Evolutionary conservation across 495 filamentous ascomycete genomes (phyloP).

Genomic region (Poronia punctata): DNA sequence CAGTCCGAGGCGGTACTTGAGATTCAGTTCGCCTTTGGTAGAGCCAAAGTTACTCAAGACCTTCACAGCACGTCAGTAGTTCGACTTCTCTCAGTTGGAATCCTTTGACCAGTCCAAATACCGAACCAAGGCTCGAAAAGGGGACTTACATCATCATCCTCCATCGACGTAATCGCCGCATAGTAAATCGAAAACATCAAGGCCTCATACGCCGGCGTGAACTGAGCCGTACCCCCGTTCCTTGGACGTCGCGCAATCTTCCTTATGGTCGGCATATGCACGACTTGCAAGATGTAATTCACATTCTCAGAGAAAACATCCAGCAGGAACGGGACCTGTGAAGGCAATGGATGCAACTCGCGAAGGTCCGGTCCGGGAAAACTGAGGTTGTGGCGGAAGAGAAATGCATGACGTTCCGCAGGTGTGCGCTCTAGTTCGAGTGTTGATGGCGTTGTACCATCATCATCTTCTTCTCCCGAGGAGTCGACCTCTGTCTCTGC

Average conservation of each 20-base stretch:
- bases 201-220: conserved; percentile 45
- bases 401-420: conserved; percentile 46
- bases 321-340: conserved; percentile 46
- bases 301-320: conserved; percentile 48
- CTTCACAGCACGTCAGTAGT: conserved; percentile 17
- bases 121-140: not conserved
- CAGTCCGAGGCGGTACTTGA: conserved; percentile 47
- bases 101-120: too few relatives aligned
- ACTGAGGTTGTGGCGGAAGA: conserved; percentile 43
- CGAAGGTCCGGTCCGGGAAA: conserved; percentile 25
- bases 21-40: conserved; percentile 41
- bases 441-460: conserved; percentile 26
- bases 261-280: conserved; percentile 47
- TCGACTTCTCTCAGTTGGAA: too few relatives aligned
- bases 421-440: conserved; percentile 36
- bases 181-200: conserved; percentile 57
- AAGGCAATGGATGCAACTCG: conserved; percentile 44
- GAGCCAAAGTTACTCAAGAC: conserved; percentile 43
- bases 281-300: conserved; percentile 38
- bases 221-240: conserved; percentile 22
- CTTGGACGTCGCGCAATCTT: conserved; percentile 39
- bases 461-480: conserved; percentile 35
- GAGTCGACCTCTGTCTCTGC: conserved; percentile 26
- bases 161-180: conserved; percentile 50
- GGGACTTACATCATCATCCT: conserved; percentile 43